Base-by-base conservation (phyloP, 768 basidiomycete genomes). In the Rhizopogon vinicolor region DNA sequence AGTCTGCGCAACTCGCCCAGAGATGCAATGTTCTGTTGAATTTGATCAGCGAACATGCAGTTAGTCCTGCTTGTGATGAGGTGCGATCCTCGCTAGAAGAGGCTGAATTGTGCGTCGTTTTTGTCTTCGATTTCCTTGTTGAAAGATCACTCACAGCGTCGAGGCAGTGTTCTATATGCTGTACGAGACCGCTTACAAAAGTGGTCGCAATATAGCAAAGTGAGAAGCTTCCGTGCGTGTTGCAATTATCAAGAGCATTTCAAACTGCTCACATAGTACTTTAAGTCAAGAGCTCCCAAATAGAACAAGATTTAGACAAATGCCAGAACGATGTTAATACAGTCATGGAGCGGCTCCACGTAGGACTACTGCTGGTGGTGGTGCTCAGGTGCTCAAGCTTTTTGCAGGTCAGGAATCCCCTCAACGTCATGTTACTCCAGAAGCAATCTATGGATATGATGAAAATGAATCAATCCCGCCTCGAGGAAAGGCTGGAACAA, bases 251-350 rank as follows among this genome's bases (percentile, higher is more conserved):
- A 16, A 1, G 39, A 33, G 33, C 3, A 33, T 44, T 35, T 52
- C 8, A 25, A 25, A 53, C 19, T 14, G n/a, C 4, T 39, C 14
- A 44, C 2, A 40, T 22, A 28, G 14, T 59, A 18, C 19, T 28
- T 4, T 39, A 83, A n/a, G 82, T 78, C 31, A 80, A 73, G 52
- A 76, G 67, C 28, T 63, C 64, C 1, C 78, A 80, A 19, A 81
- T 83, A 39, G 74, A 68, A 49, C 67, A 74, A n/a, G 75, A 75
- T 6, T 71, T 83, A 39, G 74, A 76, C 41, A 65, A 63, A 51
- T 82, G 75, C 55, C 63, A 74, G 37, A 61, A 62, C 14, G 78
- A 82, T 18, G 66, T 83, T 29, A 66, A 77, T 18, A 62, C 61
- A 7, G 74, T 75, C 6, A 72, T 81, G 58, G 69, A 70, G 35